Conservation (phyloP, 176 grass and related monocot genomes). For the Musa schizocarpa region DNA sequence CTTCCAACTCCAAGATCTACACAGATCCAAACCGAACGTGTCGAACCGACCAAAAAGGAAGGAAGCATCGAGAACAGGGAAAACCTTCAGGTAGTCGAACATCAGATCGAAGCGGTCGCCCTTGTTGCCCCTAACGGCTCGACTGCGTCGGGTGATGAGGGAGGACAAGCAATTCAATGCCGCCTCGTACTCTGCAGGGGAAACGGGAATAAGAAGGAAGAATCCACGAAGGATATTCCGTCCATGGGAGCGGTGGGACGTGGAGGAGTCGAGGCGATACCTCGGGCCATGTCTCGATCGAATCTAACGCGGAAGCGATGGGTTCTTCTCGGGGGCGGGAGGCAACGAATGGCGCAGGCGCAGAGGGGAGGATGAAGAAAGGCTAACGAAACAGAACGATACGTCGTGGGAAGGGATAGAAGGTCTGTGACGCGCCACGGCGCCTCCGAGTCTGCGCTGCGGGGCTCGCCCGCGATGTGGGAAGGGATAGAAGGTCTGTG, state of each 20-base stretch:
- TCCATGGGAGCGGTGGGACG: not conserved
- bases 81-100: conserved; percentile 75
- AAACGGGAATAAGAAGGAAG: not conserved
- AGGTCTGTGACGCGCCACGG: too few species aligned
- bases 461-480: too few species aligned
- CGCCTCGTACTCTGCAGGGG: conserved; percentile 50
- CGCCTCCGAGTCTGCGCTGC: too few species aligned
- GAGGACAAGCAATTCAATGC: conserved; percentile 66
- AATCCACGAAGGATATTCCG: not conserved
- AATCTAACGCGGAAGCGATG: not conserved
- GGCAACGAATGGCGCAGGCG: not conserved
- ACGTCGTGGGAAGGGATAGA: too few species aligned
- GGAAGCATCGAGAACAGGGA: not conserved
- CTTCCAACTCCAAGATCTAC: conserved; percentile 81
- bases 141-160: conserved; percentile 63
- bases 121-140: conserved; percentile 51
- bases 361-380: too few species aligned
- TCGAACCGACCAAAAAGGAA: not conserved
- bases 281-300: not conserved
- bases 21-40: not conserved
- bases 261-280: not conserved
- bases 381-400: too few species aligned
- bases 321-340: not conserved
- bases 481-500: too few species aligned
- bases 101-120: conserved; percentile 69